Percentiles rank a stretch among this genome's conserved stretches.
Evolutionary conservation across 306 rosid genomes (phyloP).

Genomic region (Citrullus colocynthis): DNA sequence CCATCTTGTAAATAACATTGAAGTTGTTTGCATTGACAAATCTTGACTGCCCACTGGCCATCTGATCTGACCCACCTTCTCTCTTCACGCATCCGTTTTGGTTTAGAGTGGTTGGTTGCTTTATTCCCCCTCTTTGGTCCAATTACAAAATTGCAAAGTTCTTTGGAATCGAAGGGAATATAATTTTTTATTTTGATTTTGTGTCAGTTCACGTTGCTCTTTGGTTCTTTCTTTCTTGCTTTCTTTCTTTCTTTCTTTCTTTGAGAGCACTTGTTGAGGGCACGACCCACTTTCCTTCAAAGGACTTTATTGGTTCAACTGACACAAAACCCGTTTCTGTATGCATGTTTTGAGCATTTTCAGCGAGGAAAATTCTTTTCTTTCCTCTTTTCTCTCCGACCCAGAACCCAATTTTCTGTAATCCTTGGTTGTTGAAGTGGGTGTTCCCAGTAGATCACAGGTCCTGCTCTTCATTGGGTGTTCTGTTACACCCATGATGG

Average conservation of each 20-base stretch:
- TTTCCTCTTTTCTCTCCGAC: neutral
- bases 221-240: neutral
- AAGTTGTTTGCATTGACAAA: neutral
- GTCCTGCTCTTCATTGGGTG: neutral
- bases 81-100: neutral
- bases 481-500: constrained; percentile 39
- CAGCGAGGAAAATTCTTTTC: constrained; percentile 12
- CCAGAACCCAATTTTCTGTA: neutral
- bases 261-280: constrained; percentile 1
- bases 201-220: neutral
- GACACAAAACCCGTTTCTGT: constrained; percentile 13
- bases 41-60: neutral
- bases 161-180: neutral
- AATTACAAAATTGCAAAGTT: constrained; percentile 4
- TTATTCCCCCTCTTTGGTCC: constrained; percentile 1
- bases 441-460: constrained; percentile 25
- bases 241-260: neutral
- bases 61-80: neutral
- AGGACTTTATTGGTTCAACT: constrained; percentile 3
- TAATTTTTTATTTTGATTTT: constrained; percentile 2
- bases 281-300: neutral
- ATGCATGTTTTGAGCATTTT: constrained; percentile 29
- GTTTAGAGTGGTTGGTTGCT: constrained; percentile 2
- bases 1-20: neutral
- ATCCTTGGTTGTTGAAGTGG: neutral